Evolutionary conservation across 148 eudicot genomes (phyloP).

Genomic region (Mesembryanthemum crystallinum): DNA sequence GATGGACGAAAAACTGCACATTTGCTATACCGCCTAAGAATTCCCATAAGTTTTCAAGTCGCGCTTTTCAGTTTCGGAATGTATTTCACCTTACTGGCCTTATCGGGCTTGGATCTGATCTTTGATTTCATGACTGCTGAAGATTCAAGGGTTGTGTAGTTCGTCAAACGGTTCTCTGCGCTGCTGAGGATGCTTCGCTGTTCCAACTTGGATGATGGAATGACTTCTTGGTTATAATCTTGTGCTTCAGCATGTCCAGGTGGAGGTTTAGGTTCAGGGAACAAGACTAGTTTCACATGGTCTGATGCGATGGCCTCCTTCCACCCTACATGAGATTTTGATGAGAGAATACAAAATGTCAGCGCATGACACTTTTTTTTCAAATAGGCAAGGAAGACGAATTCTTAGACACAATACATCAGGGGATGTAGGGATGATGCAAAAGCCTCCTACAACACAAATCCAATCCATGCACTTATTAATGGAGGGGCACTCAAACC

Average conservation of each 20-base stretch:
- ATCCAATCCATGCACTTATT: too few relatives aligned
- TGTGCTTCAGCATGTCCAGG: slow-evolving; percentile 23
- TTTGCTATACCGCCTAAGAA: slow-evolving; percentile 31
- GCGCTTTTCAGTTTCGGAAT: slow-evolving; percentile 45
- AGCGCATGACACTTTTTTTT: too few relatives aligned
- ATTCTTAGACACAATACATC: too few relatives aligned
- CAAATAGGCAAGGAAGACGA: too few relatives aligned
- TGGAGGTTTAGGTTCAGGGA: slow-evolving; percentile 36
- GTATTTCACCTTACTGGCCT: slow-evolving; percentile 48
- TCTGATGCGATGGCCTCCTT: slow-evolving; percentile 68
- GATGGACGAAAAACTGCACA: slow-evolving; percentile 39
- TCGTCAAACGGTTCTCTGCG: slow-evolving; percentile 27
- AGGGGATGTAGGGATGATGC: too few relatives aligned
- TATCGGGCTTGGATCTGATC: slow-evolving; percentile 39
- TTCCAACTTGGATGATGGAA: slow-evolving; percentile 22
- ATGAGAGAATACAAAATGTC: not conserved
- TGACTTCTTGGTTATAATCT: slow-evolving; percentile 23
- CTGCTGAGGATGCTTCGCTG: slow-evolving; percentile 23
- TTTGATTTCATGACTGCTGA: slow-evolving; percentile 37
- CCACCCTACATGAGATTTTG: slow-evolving; percentile 57
- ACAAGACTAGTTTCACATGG: slow-evolving; percentile 55
- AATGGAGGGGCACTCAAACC: too few relatives aligned
- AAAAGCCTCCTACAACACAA: too few relatives aligned
- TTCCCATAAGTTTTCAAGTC: slow-evolving; percentile 25
- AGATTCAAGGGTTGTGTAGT: slow-evolving; percentile 16